Percentiles rank a stretch among this genome's conserved stretches.
Conservation (phyloP, 2,329 filamentous ascomycete genomes). For the Colletotrichum liaoningense region DNA sequence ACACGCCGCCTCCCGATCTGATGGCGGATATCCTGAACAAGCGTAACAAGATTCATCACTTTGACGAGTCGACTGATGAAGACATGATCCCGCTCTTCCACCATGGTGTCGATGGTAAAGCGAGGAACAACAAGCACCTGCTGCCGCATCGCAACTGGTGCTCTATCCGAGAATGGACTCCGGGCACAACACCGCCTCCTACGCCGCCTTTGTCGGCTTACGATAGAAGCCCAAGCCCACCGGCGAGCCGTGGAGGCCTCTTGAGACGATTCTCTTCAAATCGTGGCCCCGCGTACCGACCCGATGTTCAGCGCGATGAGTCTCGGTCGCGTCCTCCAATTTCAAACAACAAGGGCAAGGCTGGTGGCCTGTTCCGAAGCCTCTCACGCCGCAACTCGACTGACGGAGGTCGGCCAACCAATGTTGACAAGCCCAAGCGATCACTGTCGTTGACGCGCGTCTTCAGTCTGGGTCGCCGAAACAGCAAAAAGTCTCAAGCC, state of each 20-base stretch:
- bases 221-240: conserved; percentile 54
- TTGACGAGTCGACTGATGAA: conserved; percentile 85
- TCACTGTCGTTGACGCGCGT: conserved; percentile 70
- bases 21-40: conserved; percentile 94
- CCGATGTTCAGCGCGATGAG: conserved; percentile 47
- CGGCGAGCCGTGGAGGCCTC: conserved; percentile 49
- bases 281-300: conserved; percentile 48
- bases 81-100: conserved; percentile 95
- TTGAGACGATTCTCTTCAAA: conserved; percentile 59
- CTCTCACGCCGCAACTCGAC: conserved; percentile 53
- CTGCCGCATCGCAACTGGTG: conserved; percentile 96
- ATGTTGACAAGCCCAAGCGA: conserved; percentile 58
- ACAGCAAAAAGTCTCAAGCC: conserved; percentile 51
- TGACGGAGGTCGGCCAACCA: conserved; percentile 49
- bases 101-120: conserved; percentile 88
- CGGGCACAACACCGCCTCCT: conserved; percentile 78
- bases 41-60: conserved; percentile 84
- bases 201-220: conserved; percentile 69
- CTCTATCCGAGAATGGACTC: conserved; percentile 86
- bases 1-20: conserved; percentile 87
- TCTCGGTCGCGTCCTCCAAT: conserved; percentile 60
- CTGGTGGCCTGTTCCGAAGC: conserved; percentile 43
- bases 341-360: conserved; percentile 48
- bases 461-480: conserved; percentile 51
- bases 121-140: conserved; percentile 90